Evolutionary conservation across 225 moss, liverwort and hornwort species (phyloP).

Genomic region (Bryoerythrophyllum caledonicum): DNA sequence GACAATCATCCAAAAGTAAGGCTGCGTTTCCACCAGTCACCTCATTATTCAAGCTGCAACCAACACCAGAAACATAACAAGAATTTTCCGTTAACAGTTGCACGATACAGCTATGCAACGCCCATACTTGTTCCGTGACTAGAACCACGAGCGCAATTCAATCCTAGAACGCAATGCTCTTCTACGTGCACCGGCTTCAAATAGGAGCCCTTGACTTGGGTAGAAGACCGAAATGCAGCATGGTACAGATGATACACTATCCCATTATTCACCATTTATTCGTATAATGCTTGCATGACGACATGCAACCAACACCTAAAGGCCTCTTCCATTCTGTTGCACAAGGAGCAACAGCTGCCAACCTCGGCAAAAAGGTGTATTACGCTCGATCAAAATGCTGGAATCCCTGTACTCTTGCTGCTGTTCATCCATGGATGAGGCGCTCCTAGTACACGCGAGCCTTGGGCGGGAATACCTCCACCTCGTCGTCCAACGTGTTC

Average conservation of each 20-base stretch:
- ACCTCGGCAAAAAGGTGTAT: conserved; percentile 9
- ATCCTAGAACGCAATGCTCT: background rate
- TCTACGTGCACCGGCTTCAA: background rate
- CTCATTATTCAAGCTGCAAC: background rate
- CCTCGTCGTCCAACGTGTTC: conserved; percentile 92
- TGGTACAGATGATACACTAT: background rate
- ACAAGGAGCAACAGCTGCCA: conserved; percentile 8
- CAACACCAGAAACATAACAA: too few species aligned
- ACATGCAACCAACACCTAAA: conserved; percentile 18
- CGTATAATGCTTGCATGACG: conserved; percentile 21
- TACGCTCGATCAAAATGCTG: background rate
- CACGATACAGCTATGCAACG: background rate
- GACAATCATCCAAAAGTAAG: too few species aligned
- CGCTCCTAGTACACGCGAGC: conserved; percentile 76
- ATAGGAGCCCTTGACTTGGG: background rate
- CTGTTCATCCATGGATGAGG: background rate
- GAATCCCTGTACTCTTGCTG: conserved; percentile 15
- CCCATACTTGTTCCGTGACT: background rate
- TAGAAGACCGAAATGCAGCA: background rate
- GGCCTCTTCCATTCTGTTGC: conserved; percentile 3
- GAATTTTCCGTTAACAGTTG: background rate
- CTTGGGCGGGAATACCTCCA: conserved; percentile 86
- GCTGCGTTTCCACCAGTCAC: too few species aligned
- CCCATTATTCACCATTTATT: conserved; percentile 16
- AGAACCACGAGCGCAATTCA: background rate